These are phyloP conservation scores for Glonium stellatum DNA, from an alignment of 495 filamentous ascomycete species.

Conservation along the genomic window DNA sequence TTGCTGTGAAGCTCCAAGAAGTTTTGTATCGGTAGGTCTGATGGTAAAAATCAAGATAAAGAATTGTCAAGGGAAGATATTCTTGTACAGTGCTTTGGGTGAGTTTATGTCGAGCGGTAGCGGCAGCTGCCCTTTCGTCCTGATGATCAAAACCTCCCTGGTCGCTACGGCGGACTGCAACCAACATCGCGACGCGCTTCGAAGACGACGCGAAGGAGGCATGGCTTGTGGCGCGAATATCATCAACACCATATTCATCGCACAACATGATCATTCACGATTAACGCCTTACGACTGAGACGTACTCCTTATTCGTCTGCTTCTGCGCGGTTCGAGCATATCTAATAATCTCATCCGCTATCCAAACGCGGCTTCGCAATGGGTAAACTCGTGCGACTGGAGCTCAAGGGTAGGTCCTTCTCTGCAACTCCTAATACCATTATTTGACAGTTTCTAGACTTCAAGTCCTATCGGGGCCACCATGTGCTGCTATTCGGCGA, in stretches of 20 bases:
- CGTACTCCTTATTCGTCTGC: background rate
- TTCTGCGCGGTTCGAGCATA: background rate
- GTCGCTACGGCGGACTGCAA: too few species aligned
- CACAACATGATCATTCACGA: background rate
- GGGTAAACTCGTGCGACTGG: slow-evolving; percentile 89
- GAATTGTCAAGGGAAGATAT: too few species aligned
- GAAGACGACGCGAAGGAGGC: background rate
- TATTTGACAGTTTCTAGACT: slow-evolving; percentile 52
- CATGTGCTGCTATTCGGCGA: slow-evolving; percentile 93
- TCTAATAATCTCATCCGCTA: slow-evolving; percentile 7
- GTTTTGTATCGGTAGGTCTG: too few species aligned
- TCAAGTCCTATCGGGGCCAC: slow-evolving; percentile 98
- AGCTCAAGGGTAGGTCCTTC: slow-evolving; percentile 73
- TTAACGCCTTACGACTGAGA: background rate
- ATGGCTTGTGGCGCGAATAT: background rate
- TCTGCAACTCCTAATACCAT: background rate
- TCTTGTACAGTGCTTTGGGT: too few species aligned
- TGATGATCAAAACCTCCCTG: too few species aligned
- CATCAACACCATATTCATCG: background rate
- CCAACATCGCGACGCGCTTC: slow-evolving; percentile 1
- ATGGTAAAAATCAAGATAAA: too few species aligned
- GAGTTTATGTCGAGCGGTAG: too few species aligned
- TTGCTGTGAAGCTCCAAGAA: too few species aligned
- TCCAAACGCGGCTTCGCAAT: slow-evolving; percentile 39
- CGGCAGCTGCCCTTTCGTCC: too few species aligned